phyloP scores from a whole-genome alignment of 495 filamentous ascomycete species.

The Talaromyces adpressus region DNA sequence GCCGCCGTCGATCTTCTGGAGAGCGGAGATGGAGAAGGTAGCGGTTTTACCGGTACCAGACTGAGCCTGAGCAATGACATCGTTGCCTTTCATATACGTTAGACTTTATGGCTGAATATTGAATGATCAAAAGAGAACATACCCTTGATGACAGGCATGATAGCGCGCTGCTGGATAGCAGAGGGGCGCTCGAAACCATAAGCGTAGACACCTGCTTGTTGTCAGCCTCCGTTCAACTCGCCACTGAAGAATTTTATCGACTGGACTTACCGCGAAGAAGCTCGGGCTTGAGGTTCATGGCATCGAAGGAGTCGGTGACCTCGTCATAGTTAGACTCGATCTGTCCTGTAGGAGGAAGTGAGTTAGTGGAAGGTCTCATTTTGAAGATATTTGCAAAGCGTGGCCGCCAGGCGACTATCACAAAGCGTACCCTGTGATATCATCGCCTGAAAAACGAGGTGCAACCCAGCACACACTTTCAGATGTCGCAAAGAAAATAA shows the following conservation, averaged over 20 bases:
- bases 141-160: slow-evolving; percentile 99
- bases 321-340: slow-evolving; percentile 99
- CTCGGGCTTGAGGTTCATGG: slow-evolving; percentile 94
- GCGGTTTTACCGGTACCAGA: slow-evolving; percentile 99
- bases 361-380: neutral
- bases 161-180: slow-evolving; percentile 98
- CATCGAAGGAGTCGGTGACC: slow-evolving; percentile 96
- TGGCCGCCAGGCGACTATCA: neutral
- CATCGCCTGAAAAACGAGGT: neutral
- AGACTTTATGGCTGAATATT: slow-evolving; percentile 17
- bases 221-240: slow-evolving; percentile 2
- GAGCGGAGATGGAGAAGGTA: slow-evolving; percentile 96
- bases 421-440: neutral
- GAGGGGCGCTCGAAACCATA: slow-evolving; percentile 99
- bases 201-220: slow-evolving; percentile 78
- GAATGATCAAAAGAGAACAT: slow-evolving; percentile 31
- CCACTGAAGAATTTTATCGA: neutral
- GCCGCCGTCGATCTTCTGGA: slow-evolving; percentile 94
- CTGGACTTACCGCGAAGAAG: slow-evolving; percentile 80
- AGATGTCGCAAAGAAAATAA: slow-evolving; percentile 3
- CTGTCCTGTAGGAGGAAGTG: slow-evolving; percentile 54
- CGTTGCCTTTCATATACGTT: slow-evolving; percentile 59
- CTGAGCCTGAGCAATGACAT: slow-evolving; percentile 98
- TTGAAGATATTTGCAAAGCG: neutral
- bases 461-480: neutral